Evolutionary conservation across 306 rosid species (phyloP).

Genomic region (Quercus suber): DNA sequence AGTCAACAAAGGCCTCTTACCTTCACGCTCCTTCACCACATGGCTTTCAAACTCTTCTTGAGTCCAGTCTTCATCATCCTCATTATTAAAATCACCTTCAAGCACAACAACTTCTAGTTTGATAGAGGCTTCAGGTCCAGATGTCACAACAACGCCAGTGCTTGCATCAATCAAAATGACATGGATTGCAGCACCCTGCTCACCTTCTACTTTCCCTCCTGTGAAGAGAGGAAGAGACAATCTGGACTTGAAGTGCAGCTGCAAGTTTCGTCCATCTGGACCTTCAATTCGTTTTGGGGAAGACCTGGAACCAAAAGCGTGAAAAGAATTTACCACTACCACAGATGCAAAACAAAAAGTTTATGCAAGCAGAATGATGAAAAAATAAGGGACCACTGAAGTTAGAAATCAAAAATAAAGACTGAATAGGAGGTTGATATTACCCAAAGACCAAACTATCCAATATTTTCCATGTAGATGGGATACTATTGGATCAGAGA

Average conservation of each 20-base stretch:
- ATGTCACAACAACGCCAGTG: slow-evolving; percentile 50
- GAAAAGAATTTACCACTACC: slow-evolving; percentile 22
- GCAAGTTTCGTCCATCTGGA: slow-evolving; percentile 86
- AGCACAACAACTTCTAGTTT: slow-evolving; percentile 95
- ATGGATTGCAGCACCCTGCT: slow-evolving; percentile 97
- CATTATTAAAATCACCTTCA: slow-evolving; percentile 96
- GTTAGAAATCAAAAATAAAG: background rate
- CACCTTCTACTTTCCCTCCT: slow-evolving; percentile 99
- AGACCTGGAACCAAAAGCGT: slow-evolving; percentile 62
- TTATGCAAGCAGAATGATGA: background rate
- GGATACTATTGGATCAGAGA: background rate
- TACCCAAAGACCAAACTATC: background rate
- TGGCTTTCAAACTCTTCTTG: slow-evolving; percentile 93
- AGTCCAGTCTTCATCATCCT: slow-evolving; percentile 92
- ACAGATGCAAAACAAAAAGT: slow-evolving; percentile 2
- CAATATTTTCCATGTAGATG: background rate
- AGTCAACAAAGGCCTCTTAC: slow-evolving; percentile 90
- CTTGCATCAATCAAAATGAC: slow-evolving; percentile 73
- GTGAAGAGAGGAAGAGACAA: slow-evolving; percentile 96
- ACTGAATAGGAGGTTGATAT: background rate
- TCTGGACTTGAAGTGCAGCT: slow-evolving; percentile 75
- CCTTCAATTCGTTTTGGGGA: slow-evolving; percentile 95
- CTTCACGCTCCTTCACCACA: slow-evolving; percentile 96
- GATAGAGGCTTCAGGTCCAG: slow-evolving; percentile 71
- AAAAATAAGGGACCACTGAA: slow-evolving; percentile 2